A percentile compares a stretch with the other conserved stretches of the same genome.
Evolutionary conservation across 768 basidiomycete species (phyloP).

Genomic region (Russula earlei): DNA sequence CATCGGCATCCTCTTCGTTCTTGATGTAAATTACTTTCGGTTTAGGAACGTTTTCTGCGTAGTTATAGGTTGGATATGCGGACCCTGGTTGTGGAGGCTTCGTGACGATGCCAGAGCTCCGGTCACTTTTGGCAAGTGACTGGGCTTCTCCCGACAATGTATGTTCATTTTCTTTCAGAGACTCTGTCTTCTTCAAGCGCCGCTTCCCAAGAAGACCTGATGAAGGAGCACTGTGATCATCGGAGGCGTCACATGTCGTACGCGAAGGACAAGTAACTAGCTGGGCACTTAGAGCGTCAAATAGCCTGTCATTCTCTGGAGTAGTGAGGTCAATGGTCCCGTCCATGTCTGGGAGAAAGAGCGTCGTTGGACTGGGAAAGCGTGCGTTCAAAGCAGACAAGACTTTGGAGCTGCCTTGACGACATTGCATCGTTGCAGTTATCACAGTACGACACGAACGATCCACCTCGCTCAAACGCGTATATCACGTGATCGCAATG

Average conservation of each 20-base stretch:
- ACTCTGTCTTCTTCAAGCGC: not conserved
- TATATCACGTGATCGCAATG: slow-evolving; percentile 5
- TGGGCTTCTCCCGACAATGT: not conserved
- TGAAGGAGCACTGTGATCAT: not conserved
- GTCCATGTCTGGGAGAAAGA: slow-evolving; percentile 2
- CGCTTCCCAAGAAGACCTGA: not conserved
- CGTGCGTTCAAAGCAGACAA: slow-evolving; percentile 4
- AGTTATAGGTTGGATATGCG: slow-evolving; percentile 30
- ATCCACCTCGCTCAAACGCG: not conserved
- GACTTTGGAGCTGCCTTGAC: slow-evolving; percentile 2
- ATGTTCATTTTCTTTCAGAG: slow-evolving; percentile 3
- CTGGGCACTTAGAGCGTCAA: not conserved
- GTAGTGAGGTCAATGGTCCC: slow-evolving; percentile 19
- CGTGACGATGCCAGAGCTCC: not conserved
- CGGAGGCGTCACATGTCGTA: not conserved
- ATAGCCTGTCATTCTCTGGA: not conserved
- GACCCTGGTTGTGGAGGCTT: not conserved
- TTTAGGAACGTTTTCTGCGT: slow-evolving; percentile 26
- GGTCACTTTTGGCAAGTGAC: not conserved
- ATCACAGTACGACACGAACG: no score
- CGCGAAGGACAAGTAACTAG: not conserved
- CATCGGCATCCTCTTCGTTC: slow-evolving; percentile 35
- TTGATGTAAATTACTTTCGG: slow-evolving; percentile 34
- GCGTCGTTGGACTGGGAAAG: not conserved
- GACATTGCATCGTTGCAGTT: not conserved